phyloP scores from a whole-genome alignment of 2,329 filamentous ascomycete species.

The Hypoxylon sp. region DNA sequence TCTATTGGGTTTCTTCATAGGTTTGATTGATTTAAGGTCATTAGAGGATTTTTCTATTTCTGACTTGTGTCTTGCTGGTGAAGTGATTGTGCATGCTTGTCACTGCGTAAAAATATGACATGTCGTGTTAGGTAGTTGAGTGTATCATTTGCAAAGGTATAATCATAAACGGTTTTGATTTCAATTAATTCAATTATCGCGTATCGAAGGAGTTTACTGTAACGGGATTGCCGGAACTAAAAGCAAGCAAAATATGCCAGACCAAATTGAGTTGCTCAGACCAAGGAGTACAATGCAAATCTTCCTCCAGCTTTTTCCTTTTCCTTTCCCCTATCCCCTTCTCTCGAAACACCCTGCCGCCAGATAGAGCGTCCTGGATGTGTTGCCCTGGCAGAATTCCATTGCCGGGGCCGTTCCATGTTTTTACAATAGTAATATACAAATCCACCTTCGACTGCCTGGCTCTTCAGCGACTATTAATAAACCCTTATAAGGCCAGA shows the following conservation, averaged over 20 bases:
- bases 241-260: neutral
- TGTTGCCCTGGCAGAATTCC: constrained; percentile 2
- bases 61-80: neutral
- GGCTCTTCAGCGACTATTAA: neutral
- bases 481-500: neutral
- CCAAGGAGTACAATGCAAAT: neutral
- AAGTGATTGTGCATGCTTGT: constrained; percentile 3
- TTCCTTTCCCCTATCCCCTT: neutral
- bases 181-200: no score
- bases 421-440: constrained; percentile 31
- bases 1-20: constrained; percentile 4
- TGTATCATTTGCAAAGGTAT: no score
- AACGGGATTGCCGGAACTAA: constrained; percentile 1
- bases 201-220: neutral
- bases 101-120: no score
- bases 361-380: constrained; percentile 6
- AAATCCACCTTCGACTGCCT: neutral
- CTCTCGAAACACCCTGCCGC: neutral
- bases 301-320: neutral
- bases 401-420: constrained; percentile 4
- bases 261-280: neutral
- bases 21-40: constrained; percentile 13
- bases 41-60: constrained; percentile 5
- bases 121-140: no score
- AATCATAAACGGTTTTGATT: neutral